A percentile compares a stretch with the other conserved stretches of the same genome.
phyloP scores from a whole-genome alignment of 495 filamentous ascomycete genomes.

The Margaritispora aquatica region DNA sequence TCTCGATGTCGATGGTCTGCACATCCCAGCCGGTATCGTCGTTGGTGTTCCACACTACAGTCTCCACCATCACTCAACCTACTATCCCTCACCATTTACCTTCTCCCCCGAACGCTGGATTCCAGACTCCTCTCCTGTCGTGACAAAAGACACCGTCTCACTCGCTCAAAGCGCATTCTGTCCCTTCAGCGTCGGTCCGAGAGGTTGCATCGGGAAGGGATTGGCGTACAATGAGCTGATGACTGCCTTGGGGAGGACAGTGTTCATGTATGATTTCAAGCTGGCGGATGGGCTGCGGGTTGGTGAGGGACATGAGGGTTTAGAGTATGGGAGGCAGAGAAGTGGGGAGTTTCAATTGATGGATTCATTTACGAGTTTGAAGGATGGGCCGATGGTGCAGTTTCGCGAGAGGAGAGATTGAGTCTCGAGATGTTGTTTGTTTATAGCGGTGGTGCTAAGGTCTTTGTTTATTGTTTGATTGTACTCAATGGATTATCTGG shows the following conservation, averaged over 20 bases:
- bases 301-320: conserved; percentile 35
- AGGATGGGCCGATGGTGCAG: conserved; percentile 50
- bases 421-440: no score
- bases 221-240: conserved; percentile 50
- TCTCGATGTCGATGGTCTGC: conserved; percentile 24
- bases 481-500: no score
- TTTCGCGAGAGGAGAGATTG: conserved; percentile 31
- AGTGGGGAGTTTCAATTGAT: conserved; percentile 45
- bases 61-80: conserved; percentile 48
- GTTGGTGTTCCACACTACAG: conserved; percentile 50
- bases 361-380: conserved; percentile 52
- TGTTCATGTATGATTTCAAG: conserved; percentile 39
- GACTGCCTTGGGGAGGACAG: conserved; percentile 38
- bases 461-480: no score
- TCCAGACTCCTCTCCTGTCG: conserved; percentile 8
- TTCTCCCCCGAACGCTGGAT: conserved; percentile 42
- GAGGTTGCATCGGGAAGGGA: conserved; percentile 53
- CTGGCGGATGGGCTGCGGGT: conserved; percentile 27
- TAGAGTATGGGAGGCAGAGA: conserved; percentile 41
- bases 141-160: conserved; percentile 31
- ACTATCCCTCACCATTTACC: conserved; percentile 45
- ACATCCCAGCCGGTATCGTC: conserved; percentile 30
- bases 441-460: no score
- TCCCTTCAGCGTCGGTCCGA: conserved; percentile 50
- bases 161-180: conserved; percentile 46